Base-by-base conservation (phyloP, 2,329 filamentous ascomycete genomes). In the Metarhizium robertsii region DNA sequence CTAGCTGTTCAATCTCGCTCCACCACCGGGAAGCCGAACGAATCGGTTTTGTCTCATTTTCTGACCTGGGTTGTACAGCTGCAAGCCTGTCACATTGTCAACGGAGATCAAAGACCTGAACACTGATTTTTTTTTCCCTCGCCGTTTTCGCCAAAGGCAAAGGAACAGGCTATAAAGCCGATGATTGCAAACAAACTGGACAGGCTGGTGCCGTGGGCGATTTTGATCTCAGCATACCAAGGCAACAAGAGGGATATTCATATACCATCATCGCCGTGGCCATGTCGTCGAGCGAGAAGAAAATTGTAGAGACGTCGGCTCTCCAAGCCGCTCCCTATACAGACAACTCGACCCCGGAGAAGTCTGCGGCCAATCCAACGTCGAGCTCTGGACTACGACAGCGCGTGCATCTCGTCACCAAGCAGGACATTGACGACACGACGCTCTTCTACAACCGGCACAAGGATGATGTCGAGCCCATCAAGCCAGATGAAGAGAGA, bases 391-490 rank as follows among this genome's bases (percentile, higher is more conserved):
- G 36, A 11, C 7, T 43, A 11, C 32, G 50, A 52, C 25, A 32
- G 14, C 52, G 52, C 20, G 20, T 57, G 5, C 52, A 55, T 29
- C 48, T 59, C 29, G 58, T 63, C 30, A 59, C 59, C 8, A 42
- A 57, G 18, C 16, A 38, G n/a, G 61, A 64, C 8, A 57, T 62
- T 20, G 62, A 64, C 46, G 60, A 63, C 40, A 64, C 60, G 8
- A 60, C 62, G 4, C 40, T 63, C 29, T 64, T 62, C 57, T 64
- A 62, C 55, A 64, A 62, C 54, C 38, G 54, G 18, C 58, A 64
- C 48, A 62, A 62, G 52, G 53, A 59, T 42, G 53, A 49, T 3
- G 58, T 56, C 25, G 49, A 50, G 11, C 45, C 53, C 16, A 49
- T 63, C n/a, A 55, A 55, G 11, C 52, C 54, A 0, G 57, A 57